A percentile compares a stretch with the other conserved stretches of the same genome.
Evolutionary conservation across 371 early-diverging fungal species (phyloP).

Genomic region (Actinomucor elegans): DNA sequence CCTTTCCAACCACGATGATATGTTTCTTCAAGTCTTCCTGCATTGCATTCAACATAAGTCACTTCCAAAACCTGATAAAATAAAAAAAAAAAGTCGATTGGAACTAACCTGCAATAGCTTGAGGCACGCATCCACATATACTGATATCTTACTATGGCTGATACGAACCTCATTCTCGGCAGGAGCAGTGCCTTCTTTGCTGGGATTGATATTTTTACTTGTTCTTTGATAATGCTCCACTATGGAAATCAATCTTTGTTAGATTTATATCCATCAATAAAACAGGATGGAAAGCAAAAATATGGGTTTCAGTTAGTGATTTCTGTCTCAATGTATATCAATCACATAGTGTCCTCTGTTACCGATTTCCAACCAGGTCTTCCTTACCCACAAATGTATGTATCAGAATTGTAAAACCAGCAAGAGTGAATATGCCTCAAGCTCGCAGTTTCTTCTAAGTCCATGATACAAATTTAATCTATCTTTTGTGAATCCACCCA

Average conservation of each 20-base stretch:
- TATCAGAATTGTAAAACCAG: not conserved
- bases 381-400: not conserved
- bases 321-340: slow-evolving; percentile 2
- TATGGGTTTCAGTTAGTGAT: not conserved
- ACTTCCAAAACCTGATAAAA: too few relatives aligned
- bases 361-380: not conserved
- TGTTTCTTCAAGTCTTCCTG: slow-evolving; percentile 20
- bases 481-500: slow-evolving; percentile 29
- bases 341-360: slow-evolving; percentile 4
- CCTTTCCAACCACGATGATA: slow-evolving; percentile 46
- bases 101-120: slow-evolving; percentile 32
- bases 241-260: slow-evolving; percentile 6
- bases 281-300: not conserved
- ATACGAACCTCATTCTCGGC: slow-evolving; percentile 48
- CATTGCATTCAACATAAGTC: not conserved
- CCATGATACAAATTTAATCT: slow-evolving; percentile 2
- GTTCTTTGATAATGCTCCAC: slow-evolving; percentile 46
- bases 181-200: slow-evolving; percentile 21
- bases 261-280: too few relatives aligned
- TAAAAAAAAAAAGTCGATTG: too few relatives aligned
- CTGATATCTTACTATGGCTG: slow-evolving; percentile 32
- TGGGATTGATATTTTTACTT: slow-evolving; percentile 13
- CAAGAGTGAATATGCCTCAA: too few relatives aligned
- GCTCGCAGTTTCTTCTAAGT: too few relatives aligned
- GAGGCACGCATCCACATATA: slow-evolving; percentile 37